A percentile compares a stretch with the other conserved stretches of the same genome.
phyloP scores from a whole-genome alignment of 202 grass and related monocot species.

The Setaria italica region DNA sequence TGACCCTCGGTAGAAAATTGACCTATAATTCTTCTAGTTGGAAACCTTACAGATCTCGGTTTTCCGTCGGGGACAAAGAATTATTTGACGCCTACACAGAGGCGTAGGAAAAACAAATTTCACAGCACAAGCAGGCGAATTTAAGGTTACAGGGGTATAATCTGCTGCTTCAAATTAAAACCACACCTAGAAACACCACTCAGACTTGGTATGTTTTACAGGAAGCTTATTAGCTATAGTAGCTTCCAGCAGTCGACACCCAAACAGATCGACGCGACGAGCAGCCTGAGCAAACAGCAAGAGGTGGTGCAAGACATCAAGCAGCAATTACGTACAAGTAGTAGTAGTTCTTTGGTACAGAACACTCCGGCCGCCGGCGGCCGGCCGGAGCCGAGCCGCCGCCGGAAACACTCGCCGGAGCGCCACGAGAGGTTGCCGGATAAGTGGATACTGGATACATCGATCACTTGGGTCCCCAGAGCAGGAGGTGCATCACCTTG shows the following conservation, averaged over 20 bases:
- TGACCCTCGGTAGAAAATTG: no score
- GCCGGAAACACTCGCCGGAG: not conserved
- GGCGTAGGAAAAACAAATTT: no score
- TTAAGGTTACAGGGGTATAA: no score
- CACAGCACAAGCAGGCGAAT: no score
- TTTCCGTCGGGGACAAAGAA: no score
- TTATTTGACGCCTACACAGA: no score
- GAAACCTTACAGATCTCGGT: no score
- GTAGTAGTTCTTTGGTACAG: not conserved
- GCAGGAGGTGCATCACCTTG: constrained; percentile 66
- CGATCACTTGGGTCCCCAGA: constrained; percentile 54
- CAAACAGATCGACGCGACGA: not conserved
- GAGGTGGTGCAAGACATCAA: not conserved
- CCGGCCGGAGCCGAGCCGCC: not conserved
- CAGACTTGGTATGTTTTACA: not conserved
- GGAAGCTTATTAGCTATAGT: not conserved
- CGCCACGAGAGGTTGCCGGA: not conserved
- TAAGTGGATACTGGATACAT: no score
- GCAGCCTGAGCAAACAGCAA: not conserved
- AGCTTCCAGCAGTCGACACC: not conserved
- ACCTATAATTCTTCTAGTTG: no score
- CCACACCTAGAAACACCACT: no score
- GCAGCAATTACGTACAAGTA: not conserved
- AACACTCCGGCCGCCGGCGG: not conserved
- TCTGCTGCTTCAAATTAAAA: no score